Evolutionary conservation across 1,139 yeast species (phyloP).

Genomic region (Yamadazyma sp.): DNA sequence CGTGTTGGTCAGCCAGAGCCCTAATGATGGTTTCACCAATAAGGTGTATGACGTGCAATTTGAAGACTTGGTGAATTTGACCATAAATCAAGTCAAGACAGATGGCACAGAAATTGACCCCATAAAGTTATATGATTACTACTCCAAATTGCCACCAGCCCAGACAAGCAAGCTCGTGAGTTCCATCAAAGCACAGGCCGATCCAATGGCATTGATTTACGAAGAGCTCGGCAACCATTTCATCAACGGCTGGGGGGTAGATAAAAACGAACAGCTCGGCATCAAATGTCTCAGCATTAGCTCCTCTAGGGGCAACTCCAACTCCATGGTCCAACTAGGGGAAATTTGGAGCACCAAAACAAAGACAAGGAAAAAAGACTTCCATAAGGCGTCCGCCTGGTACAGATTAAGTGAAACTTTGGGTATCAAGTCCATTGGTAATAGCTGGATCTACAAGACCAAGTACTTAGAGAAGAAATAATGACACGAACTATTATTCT

Average conservation of each 20-base stretch:
- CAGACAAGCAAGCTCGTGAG: conserved; percentile 29
- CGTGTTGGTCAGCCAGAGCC: conserved; percentile 20
- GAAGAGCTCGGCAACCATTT: conserved; percentile 64
- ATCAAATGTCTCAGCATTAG: conserved; percentile 63
- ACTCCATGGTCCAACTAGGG: conserved; percentile 73
- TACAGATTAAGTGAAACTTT: conserved; percentile 63
- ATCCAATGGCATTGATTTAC: conserved; percentile 33
- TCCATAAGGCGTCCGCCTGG: conserved; percentile 68
- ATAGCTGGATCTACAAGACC: conserved; percentile 77
- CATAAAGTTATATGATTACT: conserved; percentile 23
- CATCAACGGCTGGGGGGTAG: conserved; percentile 60
- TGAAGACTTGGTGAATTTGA: conserved; percentile 31
- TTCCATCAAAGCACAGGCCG: conserved; percentile 27
- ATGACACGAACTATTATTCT: background rate
- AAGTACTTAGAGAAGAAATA: conserved; percentile 47
- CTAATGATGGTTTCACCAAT: conserved; percentile 14
- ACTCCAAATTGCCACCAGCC: conserved; percentile 24
- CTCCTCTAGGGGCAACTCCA: conserved; percentile 67
- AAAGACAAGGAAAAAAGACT: conserved; percentile 56
- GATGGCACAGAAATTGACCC: conserved; percentile 32
- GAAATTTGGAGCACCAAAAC: conserved; percentile 65
- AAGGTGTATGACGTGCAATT: conserved; percentile 29
- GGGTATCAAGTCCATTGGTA: conserved; percentile 67
- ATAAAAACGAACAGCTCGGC: conserved; percentile 58
- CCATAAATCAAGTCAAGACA: conserved; percentile 24